Percentiles rank a stretch among this genome's conserved stretches.
Conservation (phyloP, 1,284 basidiomycete species). For the Pseudozyma hubeiensis region DNA sequence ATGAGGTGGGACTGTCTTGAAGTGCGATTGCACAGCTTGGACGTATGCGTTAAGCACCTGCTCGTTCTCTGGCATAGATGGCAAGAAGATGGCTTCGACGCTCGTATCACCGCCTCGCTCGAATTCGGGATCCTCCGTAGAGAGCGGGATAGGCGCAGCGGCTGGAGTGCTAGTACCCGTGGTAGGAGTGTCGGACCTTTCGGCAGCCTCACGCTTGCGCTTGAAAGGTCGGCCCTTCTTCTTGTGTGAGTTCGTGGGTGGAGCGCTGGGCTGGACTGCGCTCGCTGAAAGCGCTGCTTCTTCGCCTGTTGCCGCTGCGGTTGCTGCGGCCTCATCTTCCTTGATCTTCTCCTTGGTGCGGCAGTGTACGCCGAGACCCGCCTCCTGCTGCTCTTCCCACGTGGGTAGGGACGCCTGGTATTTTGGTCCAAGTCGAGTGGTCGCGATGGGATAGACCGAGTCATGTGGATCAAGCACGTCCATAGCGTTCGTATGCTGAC, state of each 20-base stretch:
- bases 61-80: slow-evolving; percentile 68
- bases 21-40: slow-evolving; percentile 72
- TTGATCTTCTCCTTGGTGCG: slow-evolving; percentile 29
- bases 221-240: slow-evolving; percentile 38
- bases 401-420: slow-evolving; percentile 76
- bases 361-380: slow-evolving; percentile 40
- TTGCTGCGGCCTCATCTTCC: slow-evolving; percentile 37
- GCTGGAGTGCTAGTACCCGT: slow-evolving; percentile 35
- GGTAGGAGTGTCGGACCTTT: slow-evolving; percentile 43
- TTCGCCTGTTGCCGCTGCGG: slow-evolving; percentile 12
- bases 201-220: slow-evolving; percentile 39
- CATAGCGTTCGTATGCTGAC: slow-evolving; percentile 83
- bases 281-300: slow-evolving; percentile 14
- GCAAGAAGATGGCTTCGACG: slow-evolving; percentile 74
- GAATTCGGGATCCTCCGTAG: slow-evolving; percentile 66
- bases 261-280: not conserved
- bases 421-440: slow-evolving; percentile 85
- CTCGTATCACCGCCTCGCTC: slow-evolving; percentile 81
- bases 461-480: slow-evolving; percentile 82
- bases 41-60: slow-evolving; percentile 77
- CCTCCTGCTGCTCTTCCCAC: slow-evolving; percentile 61
- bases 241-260: slow-evolving; percentile 25
- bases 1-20: slow-evolving; percentile 70
- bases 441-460: slow-evolving; percentile 89
- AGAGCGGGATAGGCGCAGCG: slow-evolving; percentile 16